Evolutionary conservation across 2,329 filamentous ascomycete species (phyloP), one percentile per base, ranked within the genome.

Genomic region (Talaromyces sp.): DNA sequence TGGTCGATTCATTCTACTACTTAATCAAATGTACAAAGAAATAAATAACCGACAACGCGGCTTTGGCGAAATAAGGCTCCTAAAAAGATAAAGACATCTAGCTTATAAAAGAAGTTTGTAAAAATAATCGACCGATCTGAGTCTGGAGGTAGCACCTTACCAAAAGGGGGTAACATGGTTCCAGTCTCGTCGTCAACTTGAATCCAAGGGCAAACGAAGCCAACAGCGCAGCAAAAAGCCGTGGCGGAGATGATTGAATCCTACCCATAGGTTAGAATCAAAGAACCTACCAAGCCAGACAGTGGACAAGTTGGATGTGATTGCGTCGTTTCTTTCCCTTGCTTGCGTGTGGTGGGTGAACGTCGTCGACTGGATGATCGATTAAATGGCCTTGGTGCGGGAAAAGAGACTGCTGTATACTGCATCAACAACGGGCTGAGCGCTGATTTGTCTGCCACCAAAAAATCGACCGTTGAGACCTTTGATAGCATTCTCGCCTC

Each of bases 341-440:
- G 23, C n/a, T 61, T 28, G 37, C 4, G 25, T 16, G 50, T 61
- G 21, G 40, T 21, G 44, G 21, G 14, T 33, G 31, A 21, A n/a
- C 23, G 5, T 37, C 21, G 50, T 21, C n/a, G 18, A 58, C 48
- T 44, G 46, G 33, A 55, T 63, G 35, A 31, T 59, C 83, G 80
- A 23, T 52, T 58, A 93, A 71, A 92, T 90, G 77, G 89, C 89
- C 79, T 90, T 90, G 71, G 89, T 91, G 76, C 90, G 88, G 78
- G 89, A 90, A 83, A 95, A 96, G 79, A 96, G 86, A 84, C 90
- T 96, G 86, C 91, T 95, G 87, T 98, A 99, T 81, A 99, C 92
- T 73, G 93, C 93, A 79, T 99, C 95, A 77, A 98, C 93, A 80
- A 99, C 92, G 77, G 93, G 95, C 68, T 92, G 90, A 71, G 93